These are phyloP conservation scores for Phytomonas serpens DNA, from an alignment of 208 protist genomes.

Conservation along the genomic window DNA sequence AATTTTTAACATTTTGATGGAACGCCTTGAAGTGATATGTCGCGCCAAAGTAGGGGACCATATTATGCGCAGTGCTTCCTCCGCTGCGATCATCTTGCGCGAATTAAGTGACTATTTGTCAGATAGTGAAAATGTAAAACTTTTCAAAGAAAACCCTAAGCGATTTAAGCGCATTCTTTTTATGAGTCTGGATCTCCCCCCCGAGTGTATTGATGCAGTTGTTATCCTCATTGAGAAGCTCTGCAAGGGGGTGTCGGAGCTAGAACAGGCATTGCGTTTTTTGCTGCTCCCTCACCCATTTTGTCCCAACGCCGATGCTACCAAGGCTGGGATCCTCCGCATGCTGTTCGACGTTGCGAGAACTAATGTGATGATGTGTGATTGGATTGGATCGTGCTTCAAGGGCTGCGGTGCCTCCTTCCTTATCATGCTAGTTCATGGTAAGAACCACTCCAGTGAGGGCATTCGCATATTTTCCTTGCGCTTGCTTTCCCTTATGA, in stretches of 20 bases:
- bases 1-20: constrained; percentile 59
- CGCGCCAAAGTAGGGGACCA: constrained; percentile 9
- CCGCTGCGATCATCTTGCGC: constrained; percentile 46
- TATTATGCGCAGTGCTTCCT: not conserved
- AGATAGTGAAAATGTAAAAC: constrained; percentile 44
- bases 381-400: constrained; percentile 50
- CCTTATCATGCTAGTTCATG: constrained; percentile 59
- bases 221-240: constrained; percentile 82
- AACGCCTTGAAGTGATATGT: constrained; percentile 28
- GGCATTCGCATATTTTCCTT: constrained; percentile 68
- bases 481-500: constrained; percentile 71
- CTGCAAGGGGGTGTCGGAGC: constrained; percentile 55
- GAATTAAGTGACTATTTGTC: constrained; percentile 76
- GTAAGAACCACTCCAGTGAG: constrained; percentile 70
- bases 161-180: constrained; percentile 54
- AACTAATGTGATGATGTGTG: constrained; percentile 55
- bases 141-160: constrained; percentile 43
- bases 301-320: constrained; percentile 28
- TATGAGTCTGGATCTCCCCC: constrained; percentile 42
- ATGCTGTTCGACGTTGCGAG: constrained; percentile 87
- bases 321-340: constrained; percentile 68
- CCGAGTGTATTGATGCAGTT: constrained; percentile 62
- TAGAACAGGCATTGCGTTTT: constrained; percentile 55
- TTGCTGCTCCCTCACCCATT: constrained; percentile 30
- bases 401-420: constrained; percentile 47